phyloP scores from a whole-genome alignment of 352 stramenopile genomes.

The Pythium plurisporium region DNA sequence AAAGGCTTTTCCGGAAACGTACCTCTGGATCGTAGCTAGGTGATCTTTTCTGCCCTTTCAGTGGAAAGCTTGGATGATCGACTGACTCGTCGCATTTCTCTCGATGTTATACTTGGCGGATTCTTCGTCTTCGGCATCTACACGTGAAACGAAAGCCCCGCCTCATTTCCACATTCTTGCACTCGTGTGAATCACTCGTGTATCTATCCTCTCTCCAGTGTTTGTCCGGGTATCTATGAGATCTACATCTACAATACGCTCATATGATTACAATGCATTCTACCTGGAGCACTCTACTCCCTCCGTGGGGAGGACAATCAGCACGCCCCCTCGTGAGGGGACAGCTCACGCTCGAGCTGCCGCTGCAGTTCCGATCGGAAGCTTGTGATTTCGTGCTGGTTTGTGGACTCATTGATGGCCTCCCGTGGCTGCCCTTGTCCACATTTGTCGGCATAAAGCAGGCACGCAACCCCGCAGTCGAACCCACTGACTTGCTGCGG shows the following conservation, averaged over 20 bases:
- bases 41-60: background rate
- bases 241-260: too few relatives aligned
- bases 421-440: conserved; percentile 50
- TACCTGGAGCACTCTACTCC: too few relatives aligned
- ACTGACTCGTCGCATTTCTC: background rate
- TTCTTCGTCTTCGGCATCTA: too few relatives aligned
- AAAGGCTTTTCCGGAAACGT: background rate
- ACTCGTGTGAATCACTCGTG: background rate
- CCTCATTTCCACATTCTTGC: background rate
- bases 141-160: too few relatives aligned
- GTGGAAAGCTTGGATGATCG: background rate
- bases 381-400: conserved; percentile 68
- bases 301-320: too few relatives aligned
- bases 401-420: conserved; percentile 55
- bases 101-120: too few relatives aligned
- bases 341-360: conserved; percentile 23
- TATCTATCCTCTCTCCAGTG: too few relatives aligned
- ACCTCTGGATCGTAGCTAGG: background rate
- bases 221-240: too few relatives aligned
- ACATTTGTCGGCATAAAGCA: conserved; percentile 87
- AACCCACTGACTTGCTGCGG: conserved; percentile 87
- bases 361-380: conserved; percentile 54
- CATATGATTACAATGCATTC: too few relatives aligned
- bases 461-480: conserved; percentile 84
- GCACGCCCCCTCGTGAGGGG: too few relatives aligned